These are phyloP conservation scores for Botrytis fabae DNA, from an alignment of 2,329 filamentous ascomycete genomes.

Conservation along the genomic window DNA sequence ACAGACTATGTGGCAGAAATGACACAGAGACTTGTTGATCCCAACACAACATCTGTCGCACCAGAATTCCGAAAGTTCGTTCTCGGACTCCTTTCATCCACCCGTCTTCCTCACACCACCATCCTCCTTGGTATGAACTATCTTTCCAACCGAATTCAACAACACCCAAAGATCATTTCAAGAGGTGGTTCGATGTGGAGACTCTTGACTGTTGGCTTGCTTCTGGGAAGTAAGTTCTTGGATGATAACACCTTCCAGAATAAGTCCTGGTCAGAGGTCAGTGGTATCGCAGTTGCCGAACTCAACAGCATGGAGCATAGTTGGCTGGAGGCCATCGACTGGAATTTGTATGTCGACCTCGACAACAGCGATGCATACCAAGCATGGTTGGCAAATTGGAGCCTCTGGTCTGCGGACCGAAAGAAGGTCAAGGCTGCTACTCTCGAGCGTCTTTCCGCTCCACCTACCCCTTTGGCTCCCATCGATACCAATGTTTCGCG, in stretches of 20 bases:
- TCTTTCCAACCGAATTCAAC: constrained; percentile 61
- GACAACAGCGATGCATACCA: constrained; percentile 61
- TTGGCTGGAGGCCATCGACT: constrained; percentile 67
- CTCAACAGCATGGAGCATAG: constrained; percentile 68
- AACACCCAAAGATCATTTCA: constrained; percentile 48
- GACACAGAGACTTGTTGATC: constrained; percentile 66
- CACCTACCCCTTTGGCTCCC: constrained; percentile 41
- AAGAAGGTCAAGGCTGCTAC: constrained; percentile 43
- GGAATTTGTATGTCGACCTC: constrained; percentile 68
- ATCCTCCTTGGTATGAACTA: constrained; percentile 72
- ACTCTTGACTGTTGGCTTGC: constrained; percentile 66
- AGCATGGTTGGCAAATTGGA: constrained; percentile 66
- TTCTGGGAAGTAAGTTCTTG: constrained; percentile 74
- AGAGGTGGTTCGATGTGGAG: constrained; percentile 63
- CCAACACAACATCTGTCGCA: constrained; percentile 57
- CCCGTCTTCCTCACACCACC: constrained; percentile 68
- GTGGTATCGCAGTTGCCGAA: constrained; percentile 66
- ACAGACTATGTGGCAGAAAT: constrained; percentile 74
- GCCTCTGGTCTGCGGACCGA: constrained; percentile 55
- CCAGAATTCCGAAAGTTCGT: constrained; percentile 73
- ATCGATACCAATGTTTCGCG: constrained; percentile 65
- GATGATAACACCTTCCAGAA: constrained; percentile 81
- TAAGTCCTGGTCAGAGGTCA: constrained; percentile 75
- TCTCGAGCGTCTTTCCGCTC: constrained; percentile 43
- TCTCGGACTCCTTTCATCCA: constrained; percentile 69